Evolutionary conservation across 2,329 filamentous ascomycete species (phyloP), one percentile per base, ranked within the genome.

Genomic region (Colletotrichum lentis): DNA sequence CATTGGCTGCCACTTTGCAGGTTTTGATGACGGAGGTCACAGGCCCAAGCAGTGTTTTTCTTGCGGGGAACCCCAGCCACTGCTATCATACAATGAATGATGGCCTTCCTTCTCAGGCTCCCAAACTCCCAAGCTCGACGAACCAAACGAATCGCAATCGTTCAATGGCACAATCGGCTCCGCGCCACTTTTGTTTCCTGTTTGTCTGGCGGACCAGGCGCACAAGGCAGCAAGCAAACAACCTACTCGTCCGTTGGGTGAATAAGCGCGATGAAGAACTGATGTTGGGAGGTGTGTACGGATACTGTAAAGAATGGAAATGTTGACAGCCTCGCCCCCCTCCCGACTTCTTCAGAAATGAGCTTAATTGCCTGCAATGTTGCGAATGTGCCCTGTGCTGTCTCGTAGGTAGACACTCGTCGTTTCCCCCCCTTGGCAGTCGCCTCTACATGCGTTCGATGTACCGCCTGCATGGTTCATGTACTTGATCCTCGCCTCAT

Each of bases 11-110:
- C 31, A 35, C 31, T 35, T 8, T 59, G 43, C 56, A 37, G 56
- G 49, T 49, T 8, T 65, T 41, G 54, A 64, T 64, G 54, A 59
- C 65, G 54, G 61, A 67, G 53, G 54, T 47, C 55, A 59, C 56
- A 35, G 27, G 55, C 27, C 31, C 22, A 22, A 59, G 52, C 43
- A 35, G 65, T 50, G 35, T 65, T 60, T 60, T 57, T 59, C 53
- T 63, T 68, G 65, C 61, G 61, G 65, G 65, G 65, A 68, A 68
- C 31, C 24, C 65, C 54, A 68, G 65, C 65, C 61, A 68, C 65
- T 56, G 44, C 27, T 35, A 64, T 65, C 54, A 60, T 65, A 18
- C 24, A 64, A 27, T 39, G 31, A 35, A 10, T 10, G 31, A 35
- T 35, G 31, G 31, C 31, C 31, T 35, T 10, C 8, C 31, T 35